Base-by-base conservation (phyloP, 179 eudicot genomes). In the Beta lomatogona region DNA sequence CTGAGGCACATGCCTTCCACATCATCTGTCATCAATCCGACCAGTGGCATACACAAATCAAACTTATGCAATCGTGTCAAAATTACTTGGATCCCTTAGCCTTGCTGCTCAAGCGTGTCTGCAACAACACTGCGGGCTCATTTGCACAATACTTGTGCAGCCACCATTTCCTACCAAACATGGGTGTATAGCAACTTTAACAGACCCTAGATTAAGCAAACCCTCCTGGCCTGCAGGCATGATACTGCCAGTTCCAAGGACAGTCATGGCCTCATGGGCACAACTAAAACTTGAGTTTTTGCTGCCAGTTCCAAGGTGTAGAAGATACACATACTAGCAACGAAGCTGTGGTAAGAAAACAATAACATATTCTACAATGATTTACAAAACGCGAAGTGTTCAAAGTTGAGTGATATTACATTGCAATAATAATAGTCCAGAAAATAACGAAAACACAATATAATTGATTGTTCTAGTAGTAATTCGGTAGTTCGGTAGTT, bases 171-270 rank as follows among this genome's bases (percentile, higher is more conserved):
- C 97, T 68, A 55, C 76, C 78, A 94, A 87, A 73, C 89, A 77
- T 73, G 85, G 88, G 91, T 91, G 99, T 75, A 95, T 86, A 60
- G 91, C 85, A 81, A 94, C 88, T 87, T 89, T 91, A 52, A 95
- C 90, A 36, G 90, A 85, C 79, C 99, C 99, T 54, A 87, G 87
- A 80, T 91, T 83, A 70, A 95, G 21, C 70, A 78, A 76, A 73
- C 86, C 72, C 87, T 95, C 99, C 89, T 76, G 86, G 78, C 99
- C 99, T 52, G 89, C 58, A 78, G 99, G 99, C 99, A 95, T 95
- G 76, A 95, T 94, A 55, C 85, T 79, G 53, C 99, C 99, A 28
- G 99, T 94, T 85, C 99, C 99, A 74, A 87, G 88, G 55, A 95
- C 86, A 80, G 98, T 91, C 70, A 95, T 91, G 22, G 99, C 28